Evolutionary conservation across 192 early-diverging fungal species (phyloP), one percentile per base, ranked within the genome.

Genomic region (Cladochytrium replicatum): DNA sequence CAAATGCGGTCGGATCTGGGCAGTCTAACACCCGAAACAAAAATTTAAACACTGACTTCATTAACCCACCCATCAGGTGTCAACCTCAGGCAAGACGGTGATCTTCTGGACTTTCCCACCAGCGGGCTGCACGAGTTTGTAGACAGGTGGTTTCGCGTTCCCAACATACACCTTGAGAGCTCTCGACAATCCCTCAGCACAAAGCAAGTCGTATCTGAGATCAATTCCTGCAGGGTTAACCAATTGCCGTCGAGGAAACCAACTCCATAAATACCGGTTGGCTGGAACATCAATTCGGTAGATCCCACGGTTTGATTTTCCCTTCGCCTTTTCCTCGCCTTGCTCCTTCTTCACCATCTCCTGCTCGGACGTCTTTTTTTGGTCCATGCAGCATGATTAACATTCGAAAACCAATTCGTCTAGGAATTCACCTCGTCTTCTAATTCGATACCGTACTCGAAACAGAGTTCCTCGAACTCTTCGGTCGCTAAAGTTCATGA

Each of bases 281-380:
- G 96, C 92, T 26, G 96, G 93, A 53, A 99, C 96, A 49, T 99
- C 96, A 61, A 99, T 97, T 61, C 91, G 86, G 67, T 93, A 86
- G 54, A 93, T 63, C 17, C 79, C 64, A 48, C 86, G 74, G 32
- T 93, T 88, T 19, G 83, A 85, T 6, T 64, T 68, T 23, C 74
- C 73, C 24, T 52, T 55, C 8, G 64, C 63, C 40, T 46, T 51
- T 3, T 57, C 68, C 8, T 74, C 72, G 34, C 64, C 72, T 32
- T 71, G 63, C 58, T 85, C 83, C 40, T 75, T 74, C 28, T 72
- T 64, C n/a, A 71, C 77, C 81, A 82, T 74, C 62, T 86, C 85
- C 57, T 78, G 82, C 54, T 85, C 83, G 26, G 87, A 87, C 32
- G 86, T 85, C 85, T 86, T 13, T 5, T 11, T 34, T 45, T 29